Evolutionary conservation across 441 rosid genomes (phyloP), one percentile per base, ranked within the genome.

Genomic region (Codiaeum variegatum): DNA sequence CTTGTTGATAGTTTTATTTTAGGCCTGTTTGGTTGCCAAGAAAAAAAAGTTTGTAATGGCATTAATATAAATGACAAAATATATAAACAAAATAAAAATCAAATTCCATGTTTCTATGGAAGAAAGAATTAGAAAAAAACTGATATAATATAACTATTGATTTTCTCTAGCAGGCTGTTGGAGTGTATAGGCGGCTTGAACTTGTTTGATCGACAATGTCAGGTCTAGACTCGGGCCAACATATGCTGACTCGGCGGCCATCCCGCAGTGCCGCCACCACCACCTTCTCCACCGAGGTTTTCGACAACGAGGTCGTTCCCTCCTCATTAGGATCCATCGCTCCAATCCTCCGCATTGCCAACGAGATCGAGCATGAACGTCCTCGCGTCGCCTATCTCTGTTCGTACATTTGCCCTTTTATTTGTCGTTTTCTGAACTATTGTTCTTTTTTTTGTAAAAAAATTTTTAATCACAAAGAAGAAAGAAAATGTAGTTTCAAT

Each of bases 361-460:
- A 81, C 11, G 99, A 96, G 85, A 90, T 96, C 80, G 89, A 93
- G 74, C 81, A 84, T 42, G 98, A 93, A 80, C 97, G 97, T 19
- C 98, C 99, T 75, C 97, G 99, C 28, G 98, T 93, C 23, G 93
- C 98, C 52, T 96, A 91, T 74, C 95, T 93, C 67, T 96, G 98
- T 96, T 82, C 67, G 86, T 72, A 16, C 26, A 40, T 34, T 54
- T 51, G 0, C 24, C 7, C 26, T 29, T 1, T 36, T 32, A 23
- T 46, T 4, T 3, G 18, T 18, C 28, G 26, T 62, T 19, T 68
- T 72, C 52, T 64, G 19, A 49, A n/a, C 12, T 60, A 28, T 67
- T 67, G 18, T 52, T 5, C 0, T 12, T 59, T 59, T 2, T 56
- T 24, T 21, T 0, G 5, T 1, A 3, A 51, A 19, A 8, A 23